phyloP scores from a whole-genome alignment of 1,284 basidiomycete species.

The Heterobasidion parviporum region DNA sequence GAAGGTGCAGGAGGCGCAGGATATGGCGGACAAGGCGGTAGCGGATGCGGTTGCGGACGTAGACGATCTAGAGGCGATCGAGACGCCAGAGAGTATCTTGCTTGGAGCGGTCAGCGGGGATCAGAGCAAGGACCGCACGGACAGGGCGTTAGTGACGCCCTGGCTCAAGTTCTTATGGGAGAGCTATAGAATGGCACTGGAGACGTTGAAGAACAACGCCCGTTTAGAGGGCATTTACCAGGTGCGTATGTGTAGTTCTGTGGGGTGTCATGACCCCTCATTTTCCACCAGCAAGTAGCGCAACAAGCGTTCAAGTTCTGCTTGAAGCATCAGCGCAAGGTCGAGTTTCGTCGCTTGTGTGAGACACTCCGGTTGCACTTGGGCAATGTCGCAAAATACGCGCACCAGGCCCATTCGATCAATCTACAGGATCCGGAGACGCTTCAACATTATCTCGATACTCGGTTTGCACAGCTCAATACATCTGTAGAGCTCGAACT shows the following conservation, averaged over 20 bases:
- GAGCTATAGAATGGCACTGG: constrained; percentile 93
- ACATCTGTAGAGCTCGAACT: constrained; percentile 98
- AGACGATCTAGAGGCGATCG: constrained; percentile 85
- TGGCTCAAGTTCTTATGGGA: constrained; percentile 99
- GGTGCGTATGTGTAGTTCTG: constrained; percentile 34
- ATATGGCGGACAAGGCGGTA: constrained; percentile 66
- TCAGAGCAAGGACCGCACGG: constrained; percentile 92
- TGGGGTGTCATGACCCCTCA: background rate
- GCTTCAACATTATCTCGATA: constrained; percentile 95
- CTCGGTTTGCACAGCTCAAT: constrained; percentile 95
- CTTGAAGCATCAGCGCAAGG: constrained; percentile 88
- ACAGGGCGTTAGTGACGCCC: constrained; percentile 91
- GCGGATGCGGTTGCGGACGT: constrained; percentile 62
- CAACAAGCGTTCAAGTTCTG: constrained; percentile 98
- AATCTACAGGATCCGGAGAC: constrained; percentile 96
- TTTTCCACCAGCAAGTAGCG: constrained; percentile 69
- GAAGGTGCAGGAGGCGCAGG: constrained; percentile 83
- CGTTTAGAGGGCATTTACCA: constrained; percentile 93
- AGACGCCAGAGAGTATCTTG: constrained; percentile 88
- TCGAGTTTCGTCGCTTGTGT: constrained; percentile 96
- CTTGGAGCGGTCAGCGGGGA: constrained; percentile 85
- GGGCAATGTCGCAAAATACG: constrained; percentile 91
- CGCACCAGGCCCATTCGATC: constrained; percentile 94
- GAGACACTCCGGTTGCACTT: constrained; percentile 96
- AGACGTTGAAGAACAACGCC: constrained; percentile 96